Evolutionary conservation across 768 basidiomycete species (phyloP).

Genomic region (Lepiota venenata): DNA sequence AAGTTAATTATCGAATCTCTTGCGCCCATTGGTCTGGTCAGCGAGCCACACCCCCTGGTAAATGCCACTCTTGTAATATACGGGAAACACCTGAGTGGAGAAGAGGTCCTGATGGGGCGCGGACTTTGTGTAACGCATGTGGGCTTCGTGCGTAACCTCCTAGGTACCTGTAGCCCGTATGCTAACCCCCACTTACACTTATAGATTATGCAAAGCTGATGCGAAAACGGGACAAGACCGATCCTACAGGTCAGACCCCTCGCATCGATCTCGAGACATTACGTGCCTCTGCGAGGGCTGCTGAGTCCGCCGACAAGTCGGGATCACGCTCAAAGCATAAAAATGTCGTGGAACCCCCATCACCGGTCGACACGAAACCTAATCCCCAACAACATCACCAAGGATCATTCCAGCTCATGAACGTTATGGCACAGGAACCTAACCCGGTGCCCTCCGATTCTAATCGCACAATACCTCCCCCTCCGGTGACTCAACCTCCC

Average conservation of each 20-base stretch:
- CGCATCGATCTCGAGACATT: slow-evolving; percentile 75
- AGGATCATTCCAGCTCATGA: slow-evolving; percentile 56
- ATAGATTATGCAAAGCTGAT: slow-evolving; percentile 82
- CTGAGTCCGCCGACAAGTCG: slow-evolving; percentile 28
- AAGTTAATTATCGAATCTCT: slow-evolving; percentile 18
- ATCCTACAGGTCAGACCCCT: slow-evolving; percentile 50
- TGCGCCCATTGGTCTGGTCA: slow-evolving; percentile 37
- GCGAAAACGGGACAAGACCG: slow-evolving; percentile 70
- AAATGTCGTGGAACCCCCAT: slow-evolving; percentile 21
- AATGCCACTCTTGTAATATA: slow-evolving; percentile 87
- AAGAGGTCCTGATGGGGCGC: slow-evolving; percentile 78
- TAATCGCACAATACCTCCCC: slow-evolving; percentile 7
- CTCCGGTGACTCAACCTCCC: slow-evolving; percentile 3
- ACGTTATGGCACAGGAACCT: slow-evolving; percentile 29
- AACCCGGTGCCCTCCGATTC: slow-evolving; percentile 14
- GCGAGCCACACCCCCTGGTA: slow-evolving; percentile 84
- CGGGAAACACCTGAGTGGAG: slow-evolving; percentile 89
- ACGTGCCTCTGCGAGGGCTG: slow-evolving; percentile 66
- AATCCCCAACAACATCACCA: slow-evolving; percentile 40
- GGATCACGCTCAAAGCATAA: slow-evolving; percentile 7
- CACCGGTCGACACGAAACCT: slow-evolving; percentile 23
- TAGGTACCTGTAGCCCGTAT: neutral
- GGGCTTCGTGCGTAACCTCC: slow-evolving; percentile 63
- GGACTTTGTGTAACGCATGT: slow-evolving; percentile 84
- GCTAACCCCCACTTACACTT: neutral